Conservation (phyloP, 1,139 yeast species). For the Diutina pseudorugosa region DNA sequence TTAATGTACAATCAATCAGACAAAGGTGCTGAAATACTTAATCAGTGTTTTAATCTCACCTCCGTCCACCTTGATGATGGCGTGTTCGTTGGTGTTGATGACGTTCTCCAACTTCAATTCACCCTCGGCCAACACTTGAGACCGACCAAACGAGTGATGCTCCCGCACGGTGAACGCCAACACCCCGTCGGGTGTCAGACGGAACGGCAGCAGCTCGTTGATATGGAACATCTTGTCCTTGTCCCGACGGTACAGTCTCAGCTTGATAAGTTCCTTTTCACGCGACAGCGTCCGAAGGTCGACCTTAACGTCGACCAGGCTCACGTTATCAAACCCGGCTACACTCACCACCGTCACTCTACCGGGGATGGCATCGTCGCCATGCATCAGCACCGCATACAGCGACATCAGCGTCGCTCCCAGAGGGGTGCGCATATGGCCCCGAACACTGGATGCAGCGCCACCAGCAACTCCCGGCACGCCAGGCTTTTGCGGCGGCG, state of each 20-base stretch:
- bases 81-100: conserved; percentile 19
- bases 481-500: conserved; percentile 25
- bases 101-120: conserved; percentile 27
- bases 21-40: conserved; percentile 9
- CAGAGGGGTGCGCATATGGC: conserved; percentile 19
- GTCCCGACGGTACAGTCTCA: conserved; percentile 45
- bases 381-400: conserved; percentile 17
- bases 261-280: conserved; percentile 50
- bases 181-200: conserved; percentile 47
- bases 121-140: conserved; percentile 49
- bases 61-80: conserved; percentile 19
- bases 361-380: conserved; percentile 33
- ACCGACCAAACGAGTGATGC: conserved; percentile 67
- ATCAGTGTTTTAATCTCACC: conserved; percentile 18
- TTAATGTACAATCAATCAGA: too few relatives aligned
- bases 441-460: conserved; percentile 6
- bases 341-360: conserved; percentile 37
- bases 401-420: conserved; percentile 17
- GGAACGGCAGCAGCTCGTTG: conserved; percentile 60
- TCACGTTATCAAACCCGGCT: conserved; percentile 17
- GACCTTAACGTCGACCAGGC: conserved; percentile 37
- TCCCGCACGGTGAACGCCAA: conserved; percentile 50
- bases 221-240: conserved; percentile 34
- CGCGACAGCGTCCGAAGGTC: conserved; percentile 38
- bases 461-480: conserved; percentile 5